Evolutionary conservation across 352 stramenopile genomes (phyloP).

Genomic region (Phytophthora hybrid): DNA sequence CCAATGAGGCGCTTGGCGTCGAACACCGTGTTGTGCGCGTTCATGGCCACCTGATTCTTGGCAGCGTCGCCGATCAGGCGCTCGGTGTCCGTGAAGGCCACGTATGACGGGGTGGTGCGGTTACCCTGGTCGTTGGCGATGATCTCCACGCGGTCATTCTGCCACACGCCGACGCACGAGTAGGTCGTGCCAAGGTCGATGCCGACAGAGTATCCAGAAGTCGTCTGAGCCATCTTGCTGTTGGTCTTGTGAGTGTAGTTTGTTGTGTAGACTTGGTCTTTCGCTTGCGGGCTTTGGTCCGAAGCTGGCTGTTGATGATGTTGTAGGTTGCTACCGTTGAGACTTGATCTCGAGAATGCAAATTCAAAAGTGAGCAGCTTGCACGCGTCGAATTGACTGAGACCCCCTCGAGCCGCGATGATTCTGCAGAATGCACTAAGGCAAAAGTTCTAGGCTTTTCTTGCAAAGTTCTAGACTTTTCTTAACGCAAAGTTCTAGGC

Average conservation of each 20-base stretch:
- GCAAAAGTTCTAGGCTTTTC: too few species aligned
- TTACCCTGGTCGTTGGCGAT: slow-evolving; percentile 96
- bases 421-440: too few species aligned
- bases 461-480: too few species aligned
- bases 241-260: background rate
- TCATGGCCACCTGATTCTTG: slow-evolving; percentile 86
- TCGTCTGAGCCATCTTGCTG: background rate
- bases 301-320: background rate
- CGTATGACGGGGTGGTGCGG: slow-evolving; percentile 94
- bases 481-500: too few species aligned
- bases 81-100: slow-evolving; percentile 94
- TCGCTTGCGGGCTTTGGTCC: background rate
- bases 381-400: too few species aligned
- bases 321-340: background rate
- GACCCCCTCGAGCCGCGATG: too few species aligned
- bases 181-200: slow-evolving; percentile 94
- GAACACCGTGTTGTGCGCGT: slow-evolving; percentile 95
- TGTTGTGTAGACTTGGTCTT: background rate
- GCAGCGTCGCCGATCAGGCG: slow-evolving; percentile 71
- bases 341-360: background rate
- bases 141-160: slow-evolving; percentile 94
- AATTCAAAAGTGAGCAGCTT: slow-evolving; percentile 13
- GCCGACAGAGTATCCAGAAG: slow-evolving; percentile 1
- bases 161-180: slow-evolving; percentile 94
- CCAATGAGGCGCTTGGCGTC: slow-evolving; percentile 97